Percentiles rank a stretch among this genome's conserved stretches.
These are phyloP conservation scores for Psilocybe azurescens DNA, from an alignment of 768 basidiomycete species.

Conservation along the genomic window DNA sequence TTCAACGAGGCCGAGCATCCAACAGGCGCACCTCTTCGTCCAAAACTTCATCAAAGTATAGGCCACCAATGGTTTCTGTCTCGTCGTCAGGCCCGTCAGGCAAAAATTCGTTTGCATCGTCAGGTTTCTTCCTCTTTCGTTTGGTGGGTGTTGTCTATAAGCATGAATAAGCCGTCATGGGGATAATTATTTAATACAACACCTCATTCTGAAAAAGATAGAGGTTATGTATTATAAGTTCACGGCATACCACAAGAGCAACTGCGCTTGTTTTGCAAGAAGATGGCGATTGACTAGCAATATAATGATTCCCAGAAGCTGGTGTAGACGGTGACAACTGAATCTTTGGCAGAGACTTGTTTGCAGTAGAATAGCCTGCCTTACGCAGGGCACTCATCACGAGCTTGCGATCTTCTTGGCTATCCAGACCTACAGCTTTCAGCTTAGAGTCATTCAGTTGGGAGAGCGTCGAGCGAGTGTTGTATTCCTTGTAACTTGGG, in stretches of 20 bases:
- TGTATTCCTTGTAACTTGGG: slow-evolving; percentile 73
- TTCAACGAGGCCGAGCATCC: neutral
- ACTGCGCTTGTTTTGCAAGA: slow-evolving; percentile 30
- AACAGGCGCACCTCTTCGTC: slow-evolving; percentile 58
- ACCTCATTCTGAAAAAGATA: too few relatives aligned
- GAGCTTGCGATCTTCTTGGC: slow-evolving; percentile 67
- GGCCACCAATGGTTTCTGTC: slow-evolving; percentile 51
- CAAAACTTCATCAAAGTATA: slow-evolving; percentile 75
- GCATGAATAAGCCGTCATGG: slow-evolving; percentile 1
- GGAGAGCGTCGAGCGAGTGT: slow-evolving; percentile 61
- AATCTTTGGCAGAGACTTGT: slow-evolving; percentile 21
- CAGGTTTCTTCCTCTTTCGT: slow-evolving; percentile 58
- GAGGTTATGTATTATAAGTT: neutral
- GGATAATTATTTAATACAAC: neutral
- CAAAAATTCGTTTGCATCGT: slow-evolving; percentile 61
- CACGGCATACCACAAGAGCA: slow-evolving; percentile 32
- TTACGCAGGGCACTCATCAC: slow-evolving; percentile 65
- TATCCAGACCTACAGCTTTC: slow-evolving; percentile 57
- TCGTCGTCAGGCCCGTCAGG: slow-evolving; percentile 58
- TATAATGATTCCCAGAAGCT: slow-evolving; percentile 15
- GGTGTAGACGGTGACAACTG: slow-evolving; percentile 17
- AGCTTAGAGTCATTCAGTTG: slow-evolving; percentile 67
- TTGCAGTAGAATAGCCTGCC: slow-evolving; percentile 57
- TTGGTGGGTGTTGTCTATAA: slow-evolving; percentile 50
- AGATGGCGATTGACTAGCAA: slow-evolving; percentile 13